Base-by-base conservation (phyloP, 2,329 filamentous ascomycete species). In the Akanthomyces dipterigenus region DNA sequence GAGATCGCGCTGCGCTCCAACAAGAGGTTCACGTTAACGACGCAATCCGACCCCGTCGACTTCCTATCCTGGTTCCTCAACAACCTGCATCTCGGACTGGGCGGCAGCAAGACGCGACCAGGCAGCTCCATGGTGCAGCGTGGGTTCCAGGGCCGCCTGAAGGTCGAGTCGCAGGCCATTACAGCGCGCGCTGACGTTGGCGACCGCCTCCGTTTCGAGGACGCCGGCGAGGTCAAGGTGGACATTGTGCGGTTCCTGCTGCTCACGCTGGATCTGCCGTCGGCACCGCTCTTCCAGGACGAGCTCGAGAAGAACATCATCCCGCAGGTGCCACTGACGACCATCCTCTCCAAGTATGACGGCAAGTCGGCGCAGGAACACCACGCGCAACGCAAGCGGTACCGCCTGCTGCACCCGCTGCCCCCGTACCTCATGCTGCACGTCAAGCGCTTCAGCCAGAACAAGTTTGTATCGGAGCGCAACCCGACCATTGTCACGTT, bases 401-500 rank as follows among this genome's bases (percentile, higher is more conserved):
- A 97, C 76, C 87, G 93, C 18, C 82, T 99, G 5, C 78, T 96
- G 53, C 93, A 96, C 70, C 95, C 95, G 0, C 81, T 99, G 0
- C 95, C 95, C 0, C 93, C 93, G 0, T 98, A 89, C 71, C 85
- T 99, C 20, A 80, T 95, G 58, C 91, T 99, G 77, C 93, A 99
- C 78, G 88, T 98, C 78, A 98, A 98, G 78, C 91, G 95, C 67
- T 99, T 99, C 81, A 91, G 88, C 67, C 88, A 89, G 66, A 99
- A 99, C 80, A 96, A 97, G 73, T 99, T 99, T 71, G 90, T 99
- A 22, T 85, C 89, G 2, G 93, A 98, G 76, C 89, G 95, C 55
- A 99, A 99, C 73, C 95, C 93, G 1, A 99, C 95, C 11, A 99
- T 99, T 70, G 95, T 99, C 65, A 98, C 93, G 0, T 99, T 98